Evolutionary conservation across 164 flowering plant genomes (phyloP).

Genomic region (Echeveria elegans): DNA sequence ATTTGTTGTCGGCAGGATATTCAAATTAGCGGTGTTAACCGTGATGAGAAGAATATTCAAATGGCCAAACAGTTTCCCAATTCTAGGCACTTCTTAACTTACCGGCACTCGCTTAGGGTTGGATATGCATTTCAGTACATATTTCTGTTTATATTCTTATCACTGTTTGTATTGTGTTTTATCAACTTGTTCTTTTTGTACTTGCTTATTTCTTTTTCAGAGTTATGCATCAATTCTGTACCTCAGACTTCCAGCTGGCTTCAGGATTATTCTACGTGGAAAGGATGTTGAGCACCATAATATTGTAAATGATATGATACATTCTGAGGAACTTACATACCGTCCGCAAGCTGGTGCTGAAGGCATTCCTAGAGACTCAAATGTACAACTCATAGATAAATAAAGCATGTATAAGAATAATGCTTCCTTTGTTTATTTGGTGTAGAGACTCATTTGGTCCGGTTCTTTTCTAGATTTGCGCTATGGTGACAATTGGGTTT

Average conservation of each 20-base stretch:
- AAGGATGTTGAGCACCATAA: constrained; percentile 87
- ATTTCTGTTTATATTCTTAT: neutral
- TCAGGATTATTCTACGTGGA: constrained; percentile 77
- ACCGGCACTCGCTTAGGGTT: constrained; percentile 89
- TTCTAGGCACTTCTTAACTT: constrained; percentile 83
- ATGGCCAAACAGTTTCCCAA: constrained; percentile 72
- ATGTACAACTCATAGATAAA: constrained; percentile 32
- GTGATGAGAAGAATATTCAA: constrained; percentile 77
- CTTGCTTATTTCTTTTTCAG: constrained; percentile 26
- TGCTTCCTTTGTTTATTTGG: neutral
- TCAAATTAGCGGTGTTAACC: constrained; percentile 87
- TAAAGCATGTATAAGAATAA: neutral
- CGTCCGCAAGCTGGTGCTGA: constrained; percentile 55
- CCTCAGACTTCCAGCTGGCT: constrained; percentile 53
- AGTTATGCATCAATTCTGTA: constrained; percentile 92
- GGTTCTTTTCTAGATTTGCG: constrained; percentile 28
- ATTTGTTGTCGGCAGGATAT: constrained; percentile 58
- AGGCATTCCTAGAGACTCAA: constrained; percentile 39
- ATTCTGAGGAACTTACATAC: constrained; percentile 48
- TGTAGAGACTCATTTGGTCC: neutral
- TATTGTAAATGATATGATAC: constrained; percentile 52
- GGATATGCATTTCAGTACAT: neutral
- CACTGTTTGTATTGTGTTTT: neutral
- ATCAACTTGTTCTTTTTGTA: neutral
- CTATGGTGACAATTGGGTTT: constrained; percentile 62